Evolutionary conservation across 1,139 yeast genomes (phyloP).

Genomic region (Pichia sp.): DNA sequence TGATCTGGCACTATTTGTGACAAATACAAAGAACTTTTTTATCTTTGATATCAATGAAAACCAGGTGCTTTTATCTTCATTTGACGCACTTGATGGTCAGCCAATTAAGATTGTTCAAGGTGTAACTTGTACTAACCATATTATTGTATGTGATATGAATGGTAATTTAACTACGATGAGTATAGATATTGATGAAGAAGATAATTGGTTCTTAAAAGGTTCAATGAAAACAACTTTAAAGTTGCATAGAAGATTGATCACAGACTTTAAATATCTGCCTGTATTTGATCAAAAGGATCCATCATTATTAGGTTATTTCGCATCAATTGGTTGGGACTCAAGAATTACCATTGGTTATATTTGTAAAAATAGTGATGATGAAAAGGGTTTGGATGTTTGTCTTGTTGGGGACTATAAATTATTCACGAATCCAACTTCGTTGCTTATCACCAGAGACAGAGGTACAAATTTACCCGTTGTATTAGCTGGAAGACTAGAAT

Average conservation of each 20-base stretch:
- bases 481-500: conserved; percentile 53
- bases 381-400: background rate
- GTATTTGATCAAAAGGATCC: conserved; percentile 18
- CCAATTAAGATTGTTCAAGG: conserved; percentile 21
- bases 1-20: conserved; percentile 21
- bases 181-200: conserved; percentile 2
- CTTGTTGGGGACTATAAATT: conserved; percentile 35
- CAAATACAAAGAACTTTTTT: conserved; percentile 23
- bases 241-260: conserved; percentile 40
- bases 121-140: conserved; percentile 17
- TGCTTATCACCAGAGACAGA: conserved; percentile 23
- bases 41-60: conserved; percentile 22
- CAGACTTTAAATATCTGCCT: conserved; percentile 31
- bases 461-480: conserved; percentile 31
- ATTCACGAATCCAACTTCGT: conserved; percentile 43
- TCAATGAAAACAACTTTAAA: conserved; percentile 13
- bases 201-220: conserved; percentile 17
- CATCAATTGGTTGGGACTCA: conserved; percentile 61
- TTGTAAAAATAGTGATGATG: conserved; percentile 3
- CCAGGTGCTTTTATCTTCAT: conserved; percentile 10
- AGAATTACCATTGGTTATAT: conserved; percentile 37
- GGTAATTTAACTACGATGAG: conserved; percentile 28
- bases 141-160: conserved; percentile 33
- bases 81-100: conserved; percentile 17
- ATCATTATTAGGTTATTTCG: conserved; percentile 32